These are phyloP conservation scores for Saturnispora hagleri DNA, from an alignment of 805 yeast species.

Conservation along the genomic window DNA sequence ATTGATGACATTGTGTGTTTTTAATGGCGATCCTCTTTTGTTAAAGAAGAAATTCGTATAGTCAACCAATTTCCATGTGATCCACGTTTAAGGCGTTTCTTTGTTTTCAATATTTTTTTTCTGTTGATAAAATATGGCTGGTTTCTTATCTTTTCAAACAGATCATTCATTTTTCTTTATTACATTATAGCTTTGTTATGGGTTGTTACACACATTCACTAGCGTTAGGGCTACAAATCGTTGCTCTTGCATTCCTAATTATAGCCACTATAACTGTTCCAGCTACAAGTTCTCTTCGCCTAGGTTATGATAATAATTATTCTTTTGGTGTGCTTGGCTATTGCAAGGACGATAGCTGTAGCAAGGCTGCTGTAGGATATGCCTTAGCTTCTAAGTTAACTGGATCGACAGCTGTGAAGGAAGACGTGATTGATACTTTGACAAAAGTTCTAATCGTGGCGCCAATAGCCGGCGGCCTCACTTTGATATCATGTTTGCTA, in stretches of 20 bases:
- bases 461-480: constrained; percentile 61
- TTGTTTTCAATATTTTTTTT: background rate
- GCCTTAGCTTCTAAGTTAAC: constrained; percentile 20
- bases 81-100: background rate
- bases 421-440: constrained; percentile 39
- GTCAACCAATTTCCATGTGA: background rate
- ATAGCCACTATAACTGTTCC: constrained; percentile 58
- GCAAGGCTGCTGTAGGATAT: constrained; percentile 33
- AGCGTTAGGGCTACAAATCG: constrained; percentile 36
- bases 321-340: constrained; percentile 63
- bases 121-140: background rate
- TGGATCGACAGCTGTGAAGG: constrained; percentile 39
- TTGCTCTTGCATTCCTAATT: constrained; percentile 54
- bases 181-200: constrained; percentile 8
- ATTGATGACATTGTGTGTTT: background rate
- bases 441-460: constrained; percentile 47
- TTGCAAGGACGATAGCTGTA: constrained; percentile 31
- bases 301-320: constrained; percentile 38
- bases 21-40: background rate
- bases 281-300: constrained; percentile 36
- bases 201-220: constrained; percentile 19
- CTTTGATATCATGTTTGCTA: constrained; percentile 36
- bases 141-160: background rate
- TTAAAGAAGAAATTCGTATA: background rate
- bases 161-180: background rate